phyloP scores from a whole-genome alignment of 495 filamentous ascomycete genomes.

The Aspergillus kassunensis region DNA sequence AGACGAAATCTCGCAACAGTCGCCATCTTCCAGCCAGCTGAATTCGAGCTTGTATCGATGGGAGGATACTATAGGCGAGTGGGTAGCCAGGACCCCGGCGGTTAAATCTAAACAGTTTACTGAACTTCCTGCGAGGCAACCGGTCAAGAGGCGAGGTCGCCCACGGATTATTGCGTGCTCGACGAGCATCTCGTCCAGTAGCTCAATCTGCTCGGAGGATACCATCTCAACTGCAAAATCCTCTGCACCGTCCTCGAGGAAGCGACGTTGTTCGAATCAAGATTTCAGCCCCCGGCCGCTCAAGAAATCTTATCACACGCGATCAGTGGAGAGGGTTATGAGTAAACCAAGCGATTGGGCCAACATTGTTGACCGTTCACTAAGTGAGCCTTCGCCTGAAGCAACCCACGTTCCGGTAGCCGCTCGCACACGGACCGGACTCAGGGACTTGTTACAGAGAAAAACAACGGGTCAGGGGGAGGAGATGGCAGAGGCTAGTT shows the following conservation, averaged over 20 bases:
- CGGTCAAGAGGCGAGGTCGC: neutral
- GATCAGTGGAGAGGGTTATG: neutral
- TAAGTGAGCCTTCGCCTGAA: slow-evolving; percentile 4
- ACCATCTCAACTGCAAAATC: slow-evolving; percentile 23
- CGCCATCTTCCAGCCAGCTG: slow-evolving; percentile 16
- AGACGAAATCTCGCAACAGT: slow-evolving; percentile 2
- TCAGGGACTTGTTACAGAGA: slow-evolving; percentile 4
- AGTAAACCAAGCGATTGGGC: slow-evolving; percentile 1
- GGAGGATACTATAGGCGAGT: slow-evolving; percentile 55
- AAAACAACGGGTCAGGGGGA: neutral
- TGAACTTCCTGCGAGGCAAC: neutral
- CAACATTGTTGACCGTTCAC: neutral
- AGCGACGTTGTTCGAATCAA: slow-evolving; percentile 16
- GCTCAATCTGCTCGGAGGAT: neutral
- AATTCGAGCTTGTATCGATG: slow-evolving; percentile 40
- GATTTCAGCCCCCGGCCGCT: slow-evolving; percentile 18
- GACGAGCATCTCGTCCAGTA: neutral
- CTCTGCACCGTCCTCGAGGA: slow-evolving; percentile 28
- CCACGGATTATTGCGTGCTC: slow-evolving; percentile 2
- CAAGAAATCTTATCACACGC: slow-evolving; percentile 25
- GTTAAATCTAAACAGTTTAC: slow-evolving; percentile 18
- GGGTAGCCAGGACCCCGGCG: slow-evolving; percentile 47
- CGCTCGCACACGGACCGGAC: slow-evolving; percentile 20
- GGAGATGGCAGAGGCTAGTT: neutral
- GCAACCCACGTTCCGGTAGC: slow-evolving; percentile 16